Percentiles rank a stretch among this genome's conserved stretches.
Conservation (phyloP, 176 grass and related monocot species). For the Melocanna baccifera region DNA sequence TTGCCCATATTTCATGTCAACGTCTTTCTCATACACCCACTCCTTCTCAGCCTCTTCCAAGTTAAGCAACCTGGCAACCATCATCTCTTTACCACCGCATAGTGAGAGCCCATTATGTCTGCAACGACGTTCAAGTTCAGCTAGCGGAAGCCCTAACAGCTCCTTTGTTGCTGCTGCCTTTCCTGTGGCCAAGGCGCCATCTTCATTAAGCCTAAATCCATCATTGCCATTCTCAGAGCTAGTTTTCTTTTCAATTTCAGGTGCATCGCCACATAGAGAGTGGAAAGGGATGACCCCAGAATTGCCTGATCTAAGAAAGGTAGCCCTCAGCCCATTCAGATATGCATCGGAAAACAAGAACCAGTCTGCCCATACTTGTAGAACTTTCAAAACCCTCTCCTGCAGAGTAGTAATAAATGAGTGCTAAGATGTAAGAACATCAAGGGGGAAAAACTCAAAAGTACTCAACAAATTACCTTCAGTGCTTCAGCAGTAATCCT, state of each 20-base stretch:
- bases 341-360: constrained; percentile 99
- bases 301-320: constrained; percentile 85
- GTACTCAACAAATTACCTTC: constrained; percentile 58
- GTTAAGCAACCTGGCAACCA: constrained; percentile 90
- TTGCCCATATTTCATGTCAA: constrained; percentile 61
- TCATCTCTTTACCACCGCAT: constrained; percentile 87
- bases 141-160: constrained; percentile 74
- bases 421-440: constrained; percentile 22
- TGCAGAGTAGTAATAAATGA: constrained; percentile 45
- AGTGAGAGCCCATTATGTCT: constrained; percentile 93
- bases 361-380: constrained; percentile 99
- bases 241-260: constrained; percentile 87
- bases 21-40: constrained; percentile 55
- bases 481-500: constrained; percentile 98
- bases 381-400: constrained; percentile 94
- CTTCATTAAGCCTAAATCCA: constrained; percentile 81
- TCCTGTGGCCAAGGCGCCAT: constrained; percentile 81
- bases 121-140: constrained; percentile 93
- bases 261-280: constrained; percentile 84
- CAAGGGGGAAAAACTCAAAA: neutral
- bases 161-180: constrained; percentile 75
- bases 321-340: constrained; percentile 80
- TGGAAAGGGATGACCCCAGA: constrained; percentile 76
- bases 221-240: constrained; percentile 48
- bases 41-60: constrained; percentile 91